Evolutionary conservation across 257 asterid species (phyloP).

Genomic region (Solanum dulcamara): DNA sequence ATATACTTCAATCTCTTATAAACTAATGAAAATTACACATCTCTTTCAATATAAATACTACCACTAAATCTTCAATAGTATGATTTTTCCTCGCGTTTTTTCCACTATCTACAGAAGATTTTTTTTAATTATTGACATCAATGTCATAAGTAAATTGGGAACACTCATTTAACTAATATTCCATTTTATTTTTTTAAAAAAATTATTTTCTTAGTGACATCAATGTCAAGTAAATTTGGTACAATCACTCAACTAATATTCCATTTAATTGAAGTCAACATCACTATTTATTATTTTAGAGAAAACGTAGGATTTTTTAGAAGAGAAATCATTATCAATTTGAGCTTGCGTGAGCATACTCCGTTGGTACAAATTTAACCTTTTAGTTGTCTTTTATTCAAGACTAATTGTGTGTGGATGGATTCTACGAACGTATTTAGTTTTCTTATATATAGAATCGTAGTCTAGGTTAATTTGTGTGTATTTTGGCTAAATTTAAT

Average conservation of each 20-base stretch:
- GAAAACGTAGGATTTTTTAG: neutral
- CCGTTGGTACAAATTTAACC: neutral
- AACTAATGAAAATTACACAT: neutral
- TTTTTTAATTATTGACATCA: neutral
- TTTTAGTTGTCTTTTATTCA: neutral
- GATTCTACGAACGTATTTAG: neutral
- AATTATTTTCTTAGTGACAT: neutral
- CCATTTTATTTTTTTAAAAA: neutral
- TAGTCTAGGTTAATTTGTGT: neutral
- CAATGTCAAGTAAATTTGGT: neutral
- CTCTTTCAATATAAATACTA: neutral
- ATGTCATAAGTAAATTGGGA: neutral
- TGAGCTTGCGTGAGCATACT: neutral
- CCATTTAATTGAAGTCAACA: neutral
- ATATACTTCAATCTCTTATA: neutral
- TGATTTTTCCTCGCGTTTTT: neutral
- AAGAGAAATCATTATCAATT: neutral
- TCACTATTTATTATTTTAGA: neutral
- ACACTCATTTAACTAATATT: neutral
- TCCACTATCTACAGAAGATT: neutral
- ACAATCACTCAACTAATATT: neutral
- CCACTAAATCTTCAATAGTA: neutral
- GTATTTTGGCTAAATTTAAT: neutral
- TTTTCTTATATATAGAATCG: too few species aligned
- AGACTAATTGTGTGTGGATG: neutral